Conservation (phyloP, 352 stramenopile genomes). For the Halophytophthora batemanensis region DNA sequence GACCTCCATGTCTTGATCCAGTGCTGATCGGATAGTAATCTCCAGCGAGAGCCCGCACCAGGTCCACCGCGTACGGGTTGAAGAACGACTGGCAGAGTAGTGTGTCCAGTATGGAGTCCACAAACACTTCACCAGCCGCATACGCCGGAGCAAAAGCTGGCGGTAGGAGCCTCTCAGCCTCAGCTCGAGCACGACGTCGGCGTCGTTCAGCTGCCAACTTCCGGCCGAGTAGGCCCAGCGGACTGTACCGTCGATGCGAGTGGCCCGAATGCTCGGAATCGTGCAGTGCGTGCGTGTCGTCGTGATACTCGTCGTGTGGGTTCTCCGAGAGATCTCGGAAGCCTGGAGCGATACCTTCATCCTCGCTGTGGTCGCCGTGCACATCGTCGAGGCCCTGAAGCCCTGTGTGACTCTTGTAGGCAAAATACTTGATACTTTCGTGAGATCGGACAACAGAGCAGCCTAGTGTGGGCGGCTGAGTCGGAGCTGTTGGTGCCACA, state of each 20-base stretch:
- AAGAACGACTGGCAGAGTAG: constrained; percentile 73
- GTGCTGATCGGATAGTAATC: constrained; percentile 26
- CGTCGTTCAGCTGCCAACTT: constrained; percentile 12
- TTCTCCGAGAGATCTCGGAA: constrained; percentile 4
- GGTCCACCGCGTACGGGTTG: constrained; percentile 64
- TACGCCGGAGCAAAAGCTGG: constrained; percentile 44
- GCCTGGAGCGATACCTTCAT: constrained; percentile 12
- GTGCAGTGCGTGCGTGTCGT: not conserved
- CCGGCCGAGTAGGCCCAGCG: constrained; percentile 4
- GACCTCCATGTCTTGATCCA: too few relatives aligned
- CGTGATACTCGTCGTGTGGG: constrained; percentile 11
- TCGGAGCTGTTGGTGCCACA: not conserved
- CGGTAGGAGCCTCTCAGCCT: constrained; percentile 26
- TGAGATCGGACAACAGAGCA: constrained; percentile 53
- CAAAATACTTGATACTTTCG: constrained; percentile 56
- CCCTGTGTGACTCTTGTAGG: constrained; percentile 32
- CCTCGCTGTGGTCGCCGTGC: constrained; percentile 17
- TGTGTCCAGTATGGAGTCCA: constrained; percentile 58
- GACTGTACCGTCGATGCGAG: not conserved
- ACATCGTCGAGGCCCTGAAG: constrained; percentile 1
- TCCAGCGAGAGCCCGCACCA: constrained; percentile 47
- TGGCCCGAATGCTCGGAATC: constrained; percentile 3
- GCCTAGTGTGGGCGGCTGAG: constrained; percentile 15
- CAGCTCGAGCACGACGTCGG: not conserved
- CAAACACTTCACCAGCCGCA: constrained; percentile 54